These are phyloP conservation scores for Pseudocercospora fijiensis DNA, from an alignment of 2,329 filamentous ascomycete genomes.

Conservation along the genomic window DNA sequence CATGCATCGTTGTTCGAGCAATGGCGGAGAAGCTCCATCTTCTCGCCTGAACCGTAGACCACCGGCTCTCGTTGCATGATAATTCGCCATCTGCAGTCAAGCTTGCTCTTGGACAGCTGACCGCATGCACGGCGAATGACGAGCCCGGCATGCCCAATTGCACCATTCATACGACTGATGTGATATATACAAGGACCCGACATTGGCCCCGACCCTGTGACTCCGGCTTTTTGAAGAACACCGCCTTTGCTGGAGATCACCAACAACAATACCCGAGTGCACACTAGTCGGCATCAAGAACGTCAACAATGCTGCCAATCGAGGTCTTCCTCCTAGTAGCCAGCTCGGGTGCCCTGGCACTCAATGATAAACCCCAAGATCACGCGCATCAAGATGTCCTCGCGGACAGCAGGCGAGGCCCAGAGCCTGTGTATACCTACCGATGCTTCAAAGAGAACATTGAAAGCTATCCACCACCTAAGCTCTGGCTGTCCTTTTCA, in stretches of 20 bases:
- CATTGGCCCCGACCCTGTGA: neutral
- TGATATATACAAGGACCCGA: neutral
- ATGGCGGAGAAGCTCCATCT: neutral
- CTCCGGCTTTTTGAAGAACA: neutral
- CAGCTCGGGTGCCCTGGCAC: neutral
- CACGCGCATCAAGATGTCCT: neutral
- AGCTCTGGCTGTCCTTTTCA: slow-evolving; percentile 23
- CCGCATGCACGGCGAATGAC: neutral
- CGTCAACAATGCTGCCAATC: slow-evolving; percentile 9
- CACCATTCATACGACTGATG: neutral
- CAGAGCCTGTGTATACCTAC: slow-evolving; percentile 11
- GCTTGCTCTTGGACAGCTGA: neutral
- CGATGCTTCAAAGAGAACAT: slow-evolving; percentile 20
- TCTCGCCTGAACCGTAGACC: too few species aligned
- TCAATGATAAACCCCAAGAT: neutral
- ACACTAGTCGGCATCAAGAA: neutral
- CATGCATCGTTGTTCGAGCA: too few species aligned
- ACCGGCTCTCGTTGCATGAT: neutral
- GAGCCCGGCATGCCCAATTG: neutral
- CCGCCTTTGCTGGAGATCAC: neutral
- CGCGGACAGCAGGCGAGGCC: neutral
- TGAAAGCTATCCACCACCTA: slow-evolving; percentile 1
- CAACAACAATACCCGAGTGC: neutral
- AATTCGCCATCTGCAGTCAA: neutral
- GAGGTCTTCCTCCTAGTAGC: slow-evolving; percentile 8